Base-by-base conservation (phyloP, 257 asterid genomes). In the Catharanthus roseus region DNA sequence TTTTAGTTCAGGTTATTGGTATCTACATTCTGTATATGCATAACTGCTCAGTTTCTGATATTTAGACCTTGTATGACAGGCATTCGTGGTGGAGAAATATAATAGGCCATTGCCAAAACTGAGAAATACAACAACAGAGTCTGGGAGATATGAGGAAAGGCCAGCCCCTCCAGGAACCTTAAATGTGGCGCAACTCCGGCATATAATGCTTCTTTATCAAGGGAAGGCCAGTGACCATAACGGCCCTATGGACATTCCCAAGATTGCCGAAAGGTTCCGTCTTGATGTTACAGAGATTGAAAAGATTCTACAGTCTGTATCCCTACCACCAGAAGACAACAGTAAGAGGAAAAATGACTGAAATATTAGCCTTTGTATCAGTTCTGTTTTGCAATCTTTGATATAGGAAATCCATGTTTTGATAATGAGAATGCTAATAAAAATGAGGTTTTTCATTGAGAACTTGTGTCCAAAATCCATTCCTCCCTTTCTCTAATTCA, bases 81-180 rank as follows among this genome's bases (percentile, higher is more conserved):
- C 96, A 41, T 76, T 86, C 70, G 86, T 87, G 67, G 92, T 83
- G 78, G 95, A 85, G 73, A 85, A 77, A 75, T 89, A 85, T 75
- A 82, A 82, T 64, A 76, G 97, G 78, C 96, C 96, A 2, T 45
- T 93, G 72, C 98, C 98, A n/a, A 90, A 89, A 71, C 72, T 89
- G 72, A 79, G 98, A 76, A 89, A 87, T 58, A 90, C 90, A 11
- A 89, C 83, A n/a, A 65, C 77, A 5, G 90, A 89, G 26, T 86
- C 96, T 3, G 74, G 83, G 75, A 81, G 95, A 68, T 89, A 89
- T 13, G 97, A 93, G 80, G 88, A 81, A 68, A 80, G 82, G 77
- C 92, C 88, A 16, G 90, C 88, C 26, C 92, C 96, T 58, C 87
- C 92, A 2, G 96, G 98, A 68, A 90, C 97, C 57, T 79, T 93